Base-by-base conservation (phyloP, 345 rosid genomes). In the Raphanus raphanistrum region DNA sequence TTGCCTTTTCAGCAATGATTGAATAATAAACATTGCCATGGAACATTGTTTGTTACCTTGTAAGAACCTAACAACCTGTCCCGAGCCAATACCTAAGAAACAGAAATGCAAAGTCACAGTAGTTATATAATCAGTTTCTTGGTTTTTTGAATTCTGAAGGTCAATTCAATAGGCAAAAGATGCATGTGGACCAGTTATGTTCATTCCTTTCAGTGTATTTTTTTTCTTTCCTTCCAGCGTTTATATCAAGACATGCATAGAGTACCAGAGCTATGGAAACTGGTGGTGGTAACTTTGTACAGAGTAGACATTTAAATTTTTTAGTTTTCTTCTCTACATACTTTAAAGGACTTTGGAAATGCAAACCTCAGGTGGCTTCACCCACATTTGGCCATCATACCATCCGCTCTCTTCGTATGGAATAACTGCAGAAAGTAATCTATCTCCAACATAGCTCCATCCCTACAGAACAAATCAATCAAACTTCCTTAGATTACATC, bases 331-430 rank as follows among this genome's bases (percentile, higher is more conserved):
- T 38, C 43, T 38, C 43, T 38, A 38, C 43, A 38, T 9, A 3
- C 21, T 38, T 38, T 38, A 4, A 63, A 70, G 62, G 65, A 71
- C 12, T 33, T n/a, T 0, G 8, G 13, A 6, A 21, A 36, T 60
- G 74, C 76, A 76, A 76, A 92, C 97, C 97, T 92, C 97, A 0
- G 98, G 97, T 54, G 98, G 97, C 78, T 94, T 94, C 31, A 90
- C 97, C 97, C 95, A 92, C 95, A 90, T 94, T 80, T 92, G 98
- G 21, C 97, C 98, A 68, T 94, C 97, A 82, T 94, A 94, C 97
- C 98, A 94, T 76, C 98, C 98, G 52, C 88, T 94, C 86, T 94
- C 98, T 86, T 94, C 98, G 48, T 94, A 92, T 12, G 97, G 97
- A 36, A 94, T 82, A 73, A 94, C 97, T 2, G 98, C 98, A 16